A percentile compares a stretch with the other conserved stretches of the same genome.
These are phyloP conservation scores for Magnolia changhungtana DNA, from an alignment of 164 flowering plant genomes.

Conservation along the genomic window DNA sequence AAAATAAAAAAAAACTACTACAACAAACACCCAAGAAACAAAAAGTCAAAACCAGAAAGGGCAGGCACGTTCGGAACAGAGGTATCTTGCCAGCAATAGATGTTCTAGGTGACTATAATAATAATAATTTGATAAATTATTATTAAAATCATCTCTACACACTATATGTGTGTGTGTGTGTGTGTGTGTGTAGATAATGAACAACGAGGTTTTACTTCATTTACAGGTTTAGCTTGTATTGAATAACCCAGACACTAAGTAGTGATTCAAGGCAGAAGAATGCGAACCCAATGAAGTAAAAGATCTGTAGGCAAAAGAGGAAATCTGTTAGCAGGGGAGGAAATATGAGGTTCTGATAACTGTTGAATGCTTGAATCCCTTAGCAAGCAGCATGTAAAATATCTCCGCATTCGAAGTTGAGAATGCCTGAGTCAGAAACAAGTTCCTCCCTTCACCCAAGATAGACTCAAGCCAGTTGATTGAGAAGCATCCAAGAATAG, in stretches of 20 bases:
- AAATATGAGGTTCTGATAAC: not conserved
- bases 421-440: not conserved
- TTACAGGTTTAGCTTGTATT: constrained; percentile 9
- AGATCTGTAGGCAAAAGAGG: constrained; percentile 46
- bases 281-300: constrained; percentile 88
- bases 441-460: not conserved
- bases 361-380: not conserved
- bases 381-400: not conserved
- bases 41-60: too few relatives aligned
- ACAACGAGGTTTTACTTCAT: too few relatives aligned
- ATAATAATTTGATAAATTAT: too few relatives aligned
- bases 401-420: not conserved
- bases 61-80: too few relatives aligned
- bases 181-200: too few relatives aligned
- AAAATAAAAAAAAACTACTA: too few relatives aligned
- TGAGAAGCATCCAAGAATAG: not conserved
- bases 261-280: constrained; percentile 67
- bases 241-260: constrained; percentile 91
- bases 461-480: not conserved
- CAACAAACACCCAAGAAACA: too few relatives aligned
- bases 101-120: too few relatives aligned
- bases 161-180: too few relatives aligned
- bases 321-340: not conserved
- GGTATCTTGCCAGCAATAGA: too few relatives aligned
- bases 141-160: too few relatives aligned